These are phyloP conservation scores for Abrus precatorius DNA, from an alignment of 306 rosid genomes.

Conservation along the genomic window DNA sequence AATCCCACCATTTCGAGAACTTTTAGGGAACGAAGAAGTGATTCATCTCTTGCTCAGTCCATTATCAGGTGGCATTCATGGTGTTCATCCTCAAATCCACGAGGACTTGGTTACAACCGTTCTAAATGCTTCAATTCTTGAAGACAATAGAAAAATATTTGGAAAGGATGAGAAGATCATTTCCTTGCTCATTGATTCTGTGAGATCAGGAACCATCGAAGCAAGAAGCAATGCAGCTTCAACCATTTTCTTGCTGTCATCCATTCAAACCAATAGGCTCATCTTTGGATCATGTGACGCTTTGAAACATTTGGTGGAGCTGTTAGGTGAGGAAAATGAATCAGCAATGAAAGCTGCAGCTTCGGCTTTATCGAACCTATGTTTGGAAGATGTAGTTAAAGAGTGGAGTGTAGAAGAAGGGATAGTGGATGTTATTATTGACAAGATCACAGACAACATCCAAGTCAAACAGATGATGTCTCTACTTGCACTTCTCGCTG, in stretches of 20 bases:
- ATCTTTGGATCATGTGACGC: constrained; percentile 58
- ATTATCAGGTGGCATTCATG: constrained; percentile 24
- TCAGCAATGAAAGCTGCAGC: constrained; percentile 58
- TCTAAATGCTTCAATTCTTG: constrained; percentile 58
- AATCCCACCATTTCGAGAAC: constrained; percentile 50
- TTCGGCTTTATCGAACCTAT: constrained; percentile 61
- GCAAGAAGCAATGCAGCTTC: constrained; percentile 71
- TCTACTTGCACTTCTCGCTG: constrained; percentile 57
- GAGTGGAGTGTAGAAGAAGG: constrained; percentile 56
- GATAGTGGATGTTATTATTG: constrained; percentile 54
- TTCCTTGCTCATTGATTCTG: constrained; percentile 54
- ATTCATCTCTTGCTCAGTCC: constrained; percentile 53
- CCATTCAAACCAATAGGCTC: constrained; percentile 51
- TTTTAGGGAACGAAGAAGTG: constrained; percentile 42
- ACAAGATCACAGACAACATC: constrained; percentile 48
- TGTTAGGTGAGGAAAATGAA: constrained; percentile 56
- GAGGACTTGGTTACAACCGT: constrained; percentile 67
- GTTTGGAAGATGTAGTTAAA: constrained; percentile 53
- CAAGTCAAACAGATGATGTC: constrained; percentile 58
- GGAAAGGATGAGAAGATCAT: constrained; percentile 53
- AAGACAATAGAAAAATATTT: constrained; percentile 56
- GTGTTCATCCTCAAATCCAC: constrained; percentile 56
- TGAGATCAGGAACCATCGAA: constrained; percentile 54
- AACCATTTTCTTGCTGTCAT: constrained; percentile 59
- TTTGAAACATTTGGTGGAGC: constrained; percentile 55